Base-by-base conservation (phyloP, 192 early-diverging fungal species). In the Coemansia javaensis region DNA sequence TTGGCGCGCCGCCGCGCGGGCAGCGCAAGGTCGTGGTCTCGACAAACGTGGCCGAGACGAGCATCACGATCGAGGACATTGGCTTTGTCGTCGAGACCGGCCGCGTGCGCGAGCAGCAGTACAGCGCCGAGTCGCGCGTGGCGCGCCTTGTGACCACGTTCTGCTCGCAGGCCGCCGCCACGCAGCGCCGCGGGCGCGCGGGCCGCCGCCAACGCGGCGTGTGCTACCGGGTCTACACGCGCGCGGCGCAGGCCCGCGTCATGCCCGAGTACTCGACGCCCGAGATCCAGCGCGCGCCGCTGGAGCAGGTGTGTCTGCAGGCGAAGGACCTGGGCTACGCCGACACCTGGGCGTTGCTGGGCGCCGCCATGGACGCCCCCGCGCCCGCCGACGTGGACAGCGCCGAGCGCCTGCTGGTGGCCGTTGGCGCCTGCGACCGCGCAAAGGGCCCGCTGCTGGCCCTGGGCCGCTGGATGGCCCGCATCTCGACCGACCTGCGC, bases 21-120 rank as follows among this genome's bases (percentile, higher is more conserved):
- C 76, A 70, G 4, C 79, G 95, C 9, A 96, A 94, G 53, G 83
- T 95, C 0, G 77, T 98, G 0, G 81, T 98, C 2, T 79, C 95
- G 0, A 94, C 93, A 10, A 94, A 94, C 44, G 82, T 93, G 23
- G 92, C 91, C 3, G 93, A 95, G 44, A 69, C 65, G 18, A 60
- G 66, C n/a, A 75, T 73, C 40, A 66, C 59, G n/a, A 81, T 81
- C 32, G 86, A 91, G 22, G 86, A 85, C 32, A 66, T 88, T 13
- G 81, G 82, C 5, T 83, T 81, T 65, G 86, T 88, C 0, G 70
- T 88, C 27, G 86, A 88, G 47, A 69, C 78, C 1, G 86, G 86
- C 0, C 69, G 84, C 7, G 83, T 85, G 20, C 83, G 84, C 43
- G 82, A 83, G 44, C 63, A 77, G 7, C 62, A 65, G 10, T 69